Conservation (phyloP, 495 filamentous ascomycete species). For the Friedmanniomyces simplex region DNA sequence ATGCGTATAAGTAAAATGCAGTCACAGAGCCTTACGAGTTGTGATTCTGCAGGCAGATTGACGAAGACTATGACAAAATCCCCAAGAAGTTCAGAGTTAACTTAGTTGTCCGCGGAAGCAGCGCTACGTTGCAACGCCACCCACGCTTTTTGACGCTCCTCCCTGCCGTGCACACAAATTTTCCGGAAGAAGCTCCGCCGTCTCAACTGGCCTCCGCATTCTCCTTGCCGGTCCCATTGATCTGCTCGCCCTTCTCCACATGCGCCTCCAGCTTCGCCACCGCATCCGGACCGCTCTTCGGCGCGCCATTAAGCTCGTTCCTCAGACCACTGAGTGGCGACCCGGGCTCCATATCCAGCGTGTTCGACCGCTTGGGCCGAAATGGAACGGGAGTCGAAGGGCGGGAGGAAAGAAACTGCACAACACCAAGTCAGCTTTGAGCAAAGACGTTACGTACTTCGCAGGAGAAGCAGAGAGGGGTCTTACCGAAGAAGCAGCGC, state of each 20-base stretch:
- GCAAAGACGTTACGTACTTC: background rate
- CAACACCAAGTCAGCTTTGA: background rate
- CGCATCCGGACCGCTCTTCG: slow-evolving; percentile 4
- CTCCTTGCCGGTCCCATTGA: background rate
- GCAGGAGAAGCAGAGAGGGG: background rate
- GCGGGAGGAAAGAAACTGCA: slow-evolving; percentile 47
- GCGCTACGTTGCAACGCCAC: no score
- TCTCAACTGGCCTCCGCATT: background rate
- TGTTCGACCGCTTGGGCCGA: slow-evolving; percentile 33
- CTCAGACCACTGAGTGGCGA: background rate
- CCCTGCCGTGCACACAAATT: no score
- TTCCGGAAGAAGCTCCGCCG: background rate
- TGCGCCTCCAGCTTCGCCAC: slow-evolving; percentile 1
- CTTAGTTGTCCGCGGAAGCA: no score
- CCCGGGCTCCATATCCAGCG: slow-evolving; percentile 21
- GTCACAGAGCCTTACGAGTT: no score
- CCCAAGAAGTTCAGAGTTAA: no score
- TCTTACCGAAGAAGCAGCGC: slow-evolving; percentile 81
- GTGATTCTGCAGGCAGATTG: no score
- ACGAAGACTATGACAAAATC: no score
- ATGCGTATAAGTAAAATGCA: background rate
- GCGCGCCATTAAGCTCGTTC: slow-evolving; percentile 11
- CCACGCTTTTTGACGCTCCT: no score
- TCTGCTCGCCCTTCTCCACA: background rate
- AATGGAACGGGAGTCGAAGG: slow-evolving; percentile 45